Conservation (phyloP, 768 basidiomycete genomes). For the Rhizopogon vesiculosus region DNA sequence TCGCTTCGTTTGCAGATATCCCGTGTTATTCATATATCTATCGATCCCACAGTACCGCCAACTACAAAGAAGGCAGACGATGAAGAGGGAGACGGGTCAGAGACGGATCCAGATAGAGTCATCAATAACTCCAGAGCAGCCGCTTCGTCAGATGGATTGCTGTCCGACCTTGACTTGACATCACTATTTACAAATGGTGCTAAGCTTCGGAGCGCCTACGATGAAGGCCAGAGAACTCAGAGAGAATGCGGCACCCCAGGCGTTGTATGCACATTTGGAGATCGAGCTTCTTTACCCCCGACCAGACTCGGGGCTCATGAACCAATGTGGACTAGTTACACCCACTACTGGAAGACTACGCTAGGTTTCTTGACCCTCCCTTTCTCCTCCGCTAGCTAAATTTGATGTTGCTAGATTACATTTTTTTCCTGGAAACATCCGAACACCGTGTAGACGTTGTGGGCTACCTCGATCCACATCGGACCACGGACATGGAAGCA, state of each 20-base stretch:
- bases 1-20: constrained; percentile 50
- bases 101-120: constrained; percentile 56
- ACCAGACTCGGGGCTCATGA: constrained; percentile 56
- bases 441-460: constrained; percentile 31
- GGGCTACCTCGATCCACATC: constrained; percentile 61
- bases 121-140: constrained; percentile 73
- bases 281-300: constrained; percentile 35
- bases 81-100: constrained; percentile 37
- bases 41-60: constrained; percentile 53
- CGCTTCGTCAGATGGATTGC: constrained; percentile 59
- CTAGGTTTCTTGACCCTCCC: constrained; percentile 46
- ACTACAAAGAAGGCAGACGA: constrained; percentile 18
- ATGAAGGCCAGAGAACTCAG: constrained; percentile 38
- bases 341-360: constrained; percentile 80
- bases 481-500: constrained; percentile 48
- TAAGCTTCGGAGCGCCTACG: constrained; percentile 64
- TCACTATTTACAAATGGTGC: constrained; percentile 30
- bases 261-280: constrained; percentile 44
- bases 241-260: constrained; percentile 9
- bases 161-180: constrained; percentile 53
- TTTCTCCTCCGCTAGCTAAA: constrained; percentile 5
- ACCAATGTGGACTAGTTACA: constrained; percentile 86
- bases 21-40: constrained; percentile 65
- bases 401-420: constrained; percentile 62
- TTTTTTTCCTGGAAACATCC: constrained; percentile 64